These are phyloP conservation scores for Cicer chorassanicum DNA, from an alignment of 306 rosid genomes.

Conservation along the genomic window DNA sequence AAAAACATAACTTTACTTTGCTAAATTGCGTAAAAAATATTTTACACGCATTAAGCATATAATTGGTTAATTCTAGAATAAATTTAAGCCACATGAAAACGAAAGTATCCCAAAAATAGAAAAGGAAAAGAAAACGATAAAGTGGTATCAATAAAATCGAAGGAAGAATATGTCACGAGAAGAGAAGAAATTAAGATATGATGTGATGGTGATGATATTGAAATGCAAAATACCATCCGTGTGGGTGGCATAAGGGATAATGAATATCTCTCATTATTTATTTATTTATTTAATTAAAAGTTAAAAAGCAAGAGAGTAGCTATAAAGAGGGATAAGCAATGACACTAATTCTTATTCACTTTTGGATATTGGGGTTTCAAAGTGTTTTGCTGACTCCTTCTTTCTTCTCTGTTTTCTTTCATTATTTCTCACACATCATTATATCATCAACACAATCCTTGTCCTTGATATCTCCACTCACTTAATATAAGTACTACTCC, in stretches of 20 bases:
- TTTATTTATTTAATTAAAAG: not conserved
- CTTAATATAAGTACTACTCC: too few species aligned
- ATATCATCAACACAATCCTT: too few species aligned
- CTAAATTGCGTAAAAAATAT: too few species aligned
- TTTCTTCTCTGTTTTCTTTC: too few species aligned
- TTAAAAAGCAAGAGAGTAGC: not conserved
- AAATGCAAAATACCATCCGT: too few species aligned
- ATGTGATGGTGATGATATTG: not conserved
- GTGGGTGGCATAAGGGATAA: not conserved
- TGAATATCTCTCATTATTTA: not conserved
- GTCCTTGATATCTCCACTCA: too few species aligned
- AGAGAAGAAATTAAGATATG: not conserved
- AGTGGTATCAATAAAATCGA: not conserved
- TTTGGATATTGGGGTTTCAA: too few species aligned
- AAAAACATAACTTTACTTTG: too few species aligned
- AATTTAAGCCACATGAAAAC: conserved; percentile 5
- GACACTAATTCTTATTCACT: not conserved
- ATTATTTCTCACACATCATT: too few species aligned
- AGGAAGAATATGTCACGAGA: conserved; percentile 3
- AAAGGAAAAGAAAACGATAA: not conserved
- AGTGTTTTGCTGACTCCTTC: too few species aligned
- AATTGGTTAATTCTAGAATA: not conserved
- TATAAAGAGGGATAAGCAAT: conserved; percentile 29
- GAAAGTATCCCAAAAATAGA: not conserved
- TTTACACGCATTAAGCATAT: not conserved